These are phyloP conservation scores for Boletus smithii DNA, from an alignment of 1,284 basidiomycete genomes.

Conservation along the genomic window DNA sequence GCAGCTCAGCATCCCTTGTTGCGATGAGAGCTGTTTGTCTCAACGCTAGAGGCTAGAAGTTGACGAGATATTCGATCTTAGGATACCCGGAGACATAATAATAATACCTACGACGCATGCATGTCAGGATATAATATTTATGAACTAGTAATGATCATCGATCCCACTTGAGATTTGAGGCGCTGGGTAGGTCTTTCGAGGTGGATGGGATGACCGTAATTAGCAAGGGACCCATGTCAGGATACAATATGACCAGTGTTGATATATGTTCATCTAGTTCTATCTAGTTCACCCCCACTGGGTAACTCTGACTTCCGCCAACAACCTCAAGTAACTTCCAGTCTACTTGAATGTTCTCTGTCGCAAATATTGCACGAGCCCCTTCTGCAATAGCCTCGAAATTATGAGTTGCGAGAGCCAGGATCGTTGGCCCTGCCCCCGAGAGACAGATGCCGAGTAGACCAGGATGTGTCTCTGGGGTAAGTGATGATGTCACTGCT, in stretches of 20 bases:
- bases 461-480: constrained; percentile 86
- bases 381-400: constrained; percentile 83
- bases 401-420: constrained; percentile 88
- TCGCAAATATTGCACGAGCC: constrained; percentile 71
- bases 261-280: constrained; percentile 3
- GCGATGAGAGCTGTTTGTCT: constrained; percentile 80
- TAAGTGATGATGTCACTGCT: constrained; percentile 85
- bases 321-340: constrained; percentile 73
- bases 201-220: no score
- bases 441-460: constrained; percentile 96
- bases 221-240: no score
- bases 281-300: constrained; percentile 18
- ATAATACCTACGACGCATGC: constrained; percentile 16
- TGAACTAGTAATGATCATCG: constrained; percentile 20
- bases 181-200: no score
- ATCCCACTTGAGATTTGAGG: no score
- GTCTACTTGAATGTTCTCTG: constrained; percentile 75
- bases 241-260: no score
- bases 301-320: constrained; percentile 45
- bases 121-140: constrained; percentile 17
- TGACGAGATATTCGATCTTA: constrained; percentile 5
- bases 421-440: constrained; percentile 95
- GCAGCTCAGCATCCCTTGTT: constrained; percentile 59
- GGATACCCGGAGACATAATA: constrained; percentile 25
- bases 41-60: constrained; percentile 59